These are phyloP conservation scores for Haematococcus sp. DNA, from an alignment of 139 green algal species.

Conservation along the genomic window DNA sequence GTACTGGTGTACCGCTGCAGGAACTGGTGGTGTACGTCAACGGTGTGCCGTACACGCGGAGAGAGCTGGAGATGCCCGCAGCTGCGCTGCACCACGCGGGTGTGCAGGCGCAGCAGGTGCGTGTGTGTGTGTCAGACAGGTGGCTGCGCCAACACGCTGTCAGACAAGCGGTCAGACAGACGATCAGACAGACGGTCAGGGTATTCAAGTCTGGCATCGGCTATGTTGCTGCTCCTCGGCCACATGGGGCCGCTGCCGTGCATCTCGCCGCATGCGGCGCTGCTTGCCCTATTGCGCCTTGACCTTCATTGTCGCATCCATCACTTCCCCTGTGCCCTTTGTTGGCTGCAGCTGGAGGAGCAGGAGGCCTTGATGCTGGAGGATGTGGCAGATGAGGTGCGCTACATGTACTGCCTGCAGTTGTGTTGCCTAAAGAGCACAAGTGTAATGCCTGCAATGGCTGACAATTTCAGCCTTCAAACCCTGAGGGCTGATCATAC, in stretches of 20 bases:
- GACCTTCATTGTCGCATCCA: no score
- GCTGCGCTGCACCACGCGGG: constrained; percentile 83
- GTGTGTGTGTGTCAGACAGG: constrained; percentile 35
- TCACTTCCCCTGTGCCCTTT: no score
- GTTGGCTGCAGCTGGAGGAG: constrained; percentile 26
- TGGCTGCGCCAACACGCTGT: neutral
- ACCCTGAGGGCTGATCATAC: no score
- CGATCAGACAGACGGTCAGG: neutral
- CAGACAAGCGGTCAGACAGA: neutral
- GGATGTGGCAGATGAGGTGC: constrained; percentile 60
- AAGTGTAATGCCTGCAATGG: no score
- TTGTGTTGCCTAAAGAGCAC: no score
- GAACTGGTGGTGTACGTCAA: constrained; percentile 85
- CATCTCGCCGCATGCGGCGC: no score
- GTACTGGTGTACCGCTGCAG: constrained; percentile 2
- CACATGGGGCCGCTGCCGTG: no score
- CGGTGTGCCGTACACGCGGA: constrained; percentile 70
- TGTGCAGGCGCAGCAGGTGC: constrained; percentile 68
- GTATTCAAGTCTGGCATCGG: neutral
- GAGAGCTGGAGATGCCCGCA: constrained; percentile 86
- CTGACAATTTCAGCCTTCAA: no score
- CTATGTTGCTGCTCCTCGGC: no score
- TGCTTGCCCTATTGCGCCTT: no score
- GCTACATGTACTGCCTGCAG: no score
- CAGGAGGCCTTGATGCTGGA: constrained; percentile 43